phyloP scores from a whole-genome alignment of 1,284 basidiomycete species.

The Mixia osmundae region DNA sequence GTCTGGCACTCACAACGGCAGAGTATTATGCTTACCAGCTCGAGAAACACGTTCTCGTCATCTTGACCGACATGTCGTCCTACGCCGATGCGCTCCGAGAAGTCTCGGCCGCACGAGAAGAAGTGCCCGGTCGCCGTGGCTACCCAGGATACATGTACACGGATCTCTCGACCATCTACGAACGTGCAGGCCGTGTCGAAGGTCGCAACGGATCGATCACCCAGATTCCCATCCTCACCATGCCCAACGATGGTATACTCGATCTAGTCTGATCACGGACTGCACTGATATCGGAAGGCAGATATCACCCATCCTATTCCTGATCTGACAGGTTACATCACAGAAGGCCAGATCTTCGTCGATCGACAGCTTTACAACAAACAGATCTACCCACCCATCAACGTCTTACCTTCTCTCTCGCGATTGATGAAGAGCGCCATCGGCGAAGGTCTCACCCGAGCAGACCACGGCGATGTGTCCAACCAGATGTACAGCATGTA shows the following conservation, averaged over 20 bases:
- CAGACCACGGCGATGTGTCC: constrained; percentile 96
- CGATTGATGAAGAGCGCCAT: constrained; percentile 99
- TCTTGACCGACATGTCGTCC: constrained; percentile 96
- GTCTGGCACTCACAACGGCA: constrained; percentile 89
- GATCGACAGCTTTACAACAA: constrained; percentile 37
- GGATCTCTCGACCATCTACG: constrained; percentile 80
- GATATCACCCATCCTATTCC: constrained; percentile 99
- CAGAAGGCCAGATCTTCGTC: constrained; percentile 94
- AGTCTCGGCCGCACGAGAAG: constrained; percentile 94
- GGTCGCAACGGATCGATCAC: constrained; percentile 98
- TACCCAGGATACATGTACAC: constrained; percentile 99
- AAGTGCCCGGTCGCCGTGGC: constrained; percentile 96
- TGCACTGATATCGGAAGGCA: constrained; percentile 21
- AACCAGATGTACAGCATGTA: constrained; percentile 97
- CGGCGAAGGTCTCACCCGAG: constrained; percentile 87
- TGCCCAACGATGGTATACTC: constrained; percentile 88
- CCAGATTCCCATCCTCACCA: constrained; percentile 97
- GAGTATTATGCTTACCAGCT: constrained; percentile 99
- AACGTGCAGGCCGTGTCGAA: constrained; percentile 93
- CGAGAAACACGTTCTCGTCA: constrained; percentile 98
- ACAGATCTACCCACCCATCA: constrained; percentile 98
- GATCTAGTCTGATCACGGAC: not conserved
- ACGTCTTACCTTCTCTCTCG: constrained; percentile 92
- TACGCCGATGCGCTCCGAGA: constrained; percentile 96
- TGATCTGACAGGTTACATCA: constrained; percentile 98